phyloP scores from a whole-genome alignment of 2,329 filamentous ascomycete genomes.

The Fusarium nurragi region DNA sequence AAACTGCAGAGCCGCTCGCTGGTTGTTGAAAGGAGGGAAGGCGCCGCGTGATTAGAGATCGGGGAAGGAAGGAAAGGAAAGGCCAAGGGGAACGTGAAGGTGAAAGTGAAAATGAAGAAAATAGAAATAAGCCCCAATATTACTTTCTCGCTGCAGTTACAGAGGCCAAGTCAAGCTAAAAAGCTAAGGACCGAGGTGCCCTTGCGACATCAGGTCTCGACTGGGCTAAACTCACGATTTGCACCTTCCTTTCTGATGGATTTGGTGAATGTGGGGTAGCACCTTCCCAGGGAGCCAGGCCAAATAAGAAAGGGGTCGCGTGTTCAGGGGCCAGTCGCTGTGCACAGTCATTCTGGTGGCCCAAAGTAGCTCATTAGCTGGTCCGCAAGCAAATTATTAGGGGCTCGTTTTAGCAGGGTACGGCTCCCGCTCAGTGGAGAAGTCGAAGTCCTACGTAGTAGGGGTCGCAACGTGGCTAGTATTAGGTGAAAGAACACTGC shows the following conservation, averaged over 20 bases:
- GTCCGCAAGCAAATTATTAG: slow-evolving; percentile 8
- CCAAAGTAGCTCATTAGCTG: slow-evolving; percentile 15
- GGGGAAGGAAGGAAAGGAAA: background rate
- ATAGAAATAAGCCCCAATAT: slow-evolving; percentile 1
- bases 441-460: too few species aligned
- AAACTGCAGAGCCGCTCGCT: slow-evolving; percentile 16
- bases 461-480: slow-evolving; percentile 12
- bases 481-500: background rate
- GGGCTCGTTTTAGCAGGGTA: slow-evolving; percentile 17
- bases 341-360: background rate
- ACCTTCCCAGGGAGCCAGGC: background rate
- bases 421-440: background rate
- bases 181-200: background rate
- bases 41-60: slow-evolving; percentile 5
- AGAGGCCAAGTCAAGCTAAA: background rate
- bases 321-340: slow-evolving; percentile 29
- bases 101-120: slow-evolving; percentile 2
- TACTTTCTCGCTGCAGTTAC: background rate
- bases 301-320: slow-evolving; percentile 41
- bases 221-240: slow-evolving; percentile 6
- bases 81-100: background rate
- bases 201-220: slow-evolving; percentile 17
- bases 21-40: slow-evolving; percentile 13
- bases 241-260: slow-evolving; percentile 20
- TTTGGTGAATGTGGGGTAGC: slow-evolving; percentile 34